Evolutionary conservation across 2,329 filamentous ascomycete species (phyloP), one percentile per base, ranked within the genome.

Genomic region (Exserohilum rostratum): DNA sequence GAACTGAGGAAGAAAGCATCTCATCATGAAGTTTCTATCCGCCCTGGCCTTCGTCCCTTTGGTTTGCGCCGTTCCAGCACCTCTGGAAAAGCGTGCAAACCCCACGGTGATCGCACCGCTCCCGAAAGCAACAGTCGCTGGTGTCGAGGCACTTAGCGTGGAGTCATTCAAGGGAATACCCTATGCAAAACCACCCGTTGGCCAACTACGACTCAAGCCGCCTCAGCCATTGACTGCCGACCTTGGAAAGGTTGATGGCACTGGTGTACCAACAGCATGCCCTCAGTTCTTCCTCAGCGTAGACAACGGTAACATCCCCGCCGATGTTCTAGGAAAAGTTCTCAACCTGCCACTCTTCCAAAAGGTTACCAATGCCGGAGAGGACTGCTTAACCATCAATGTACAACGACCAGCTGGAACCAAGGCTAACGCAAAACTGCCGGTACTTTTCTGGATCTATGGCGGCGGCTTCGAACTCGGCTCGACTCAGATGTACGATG

Each of bases 161-260:
- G 90, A 93, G 53, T 84, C 80, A 22, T 93, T 90, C 77, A 85
- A 83, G 50, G 89, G 87, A 18, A 90, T 95, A 51, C 90, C 90
- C 3, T 95, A 87, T 67, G 89, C 90, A 2, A 79, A 90, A 57
- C 82, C 89, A 1, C 90, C 90, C 0, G 80, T 83, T 0, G 89
- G 87, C 0, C 71, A 79, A 3, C 78, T 91, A 20, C 86, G 90
- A 13, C 82, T 95, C 30, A 87, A 83, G 67, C 87, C 88, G 6
- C 90, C 90, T 0, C 81, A 86, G 66, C 78, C 82, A 6, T 76
- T 90, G 13, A 84, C 80, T 6, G 74, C 78, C 4, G 65, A 80
- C 0, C 73, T 90, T 0, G 89, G 88, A 1, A 86, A 79, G 0
- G 78, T 89, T 33, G 80, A 85, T 34, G 88, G 86, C 0, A 86